Conservation (phyloP, 1,139 yeast species). For the Yamadazyma dendronema region DNA sequence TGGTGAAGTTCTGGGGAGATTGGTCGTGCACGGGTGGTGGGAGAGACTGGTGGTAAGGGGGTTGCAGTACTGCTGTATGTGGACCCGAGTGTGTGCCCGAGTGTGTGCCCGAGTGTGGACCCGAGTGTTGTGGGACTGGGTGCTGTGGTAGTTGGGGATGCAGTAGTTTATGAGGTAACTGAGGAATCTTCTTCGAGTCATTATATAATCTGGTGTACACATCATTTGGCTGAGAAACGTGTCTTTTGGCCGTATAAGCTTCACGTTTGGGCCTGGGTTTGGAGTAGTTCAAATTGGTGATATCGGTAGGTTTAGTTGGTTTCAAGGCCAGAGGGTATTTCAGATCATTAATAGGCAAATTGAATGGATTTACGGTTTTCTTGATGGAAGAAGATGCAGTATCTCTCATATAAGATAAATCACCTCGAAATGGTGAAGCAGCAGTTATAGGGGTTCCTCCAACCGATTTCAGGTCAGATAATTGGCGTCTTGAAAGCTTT, state of each 20-base stretch:
- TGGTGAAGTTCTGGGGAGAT: neutral
- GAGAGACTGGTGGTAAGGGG: neutral
- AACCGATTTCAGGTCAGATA: slow-evolving; percentile 7
- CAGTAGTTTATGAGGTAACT: neutral
- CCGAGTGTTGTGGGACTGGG: neutral
- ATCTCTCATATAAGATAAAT: slow-evolving; percentile 16
- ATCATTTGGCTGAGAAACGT: slow-evolving; percentile 6
- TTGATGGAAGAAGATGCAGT: slow-evolving; percentile 15
- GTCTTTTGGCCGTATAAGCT: neutral
- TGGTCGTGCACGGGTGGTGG: neutral
- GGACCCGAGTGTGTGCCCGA: no score
- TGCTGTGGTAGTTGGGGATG: neutral
- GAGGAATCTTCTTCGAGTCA: slow-evolving; percentile 8
- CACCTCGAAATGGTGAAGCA: slow-evolving; percentile 3
- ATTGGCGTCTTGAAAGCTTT: slow-evolving; percentile 5
- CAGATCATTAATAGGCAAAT: neutral
- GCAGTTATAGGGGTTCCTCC: slow-evolving; percentile 12
- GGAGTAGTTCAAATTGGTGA: slow-evolving; percentile 12
- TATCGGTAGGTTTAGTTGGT: slow-evolving; percentile 11
- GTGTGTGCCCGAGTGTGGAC: no score
- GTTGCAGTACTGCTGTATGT: no score
- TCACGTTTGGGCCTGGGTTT: neutral
- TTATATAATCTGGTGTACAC: slow-evolving; percentile 17
- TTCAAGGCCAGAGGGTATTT: neutral
- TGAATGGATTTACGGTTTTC: slow-evolving; percentile 13